Base-by-base conservation (phyloP, 176 grass and related monocot genomes). In the Aegilops speltoides region DNA sequence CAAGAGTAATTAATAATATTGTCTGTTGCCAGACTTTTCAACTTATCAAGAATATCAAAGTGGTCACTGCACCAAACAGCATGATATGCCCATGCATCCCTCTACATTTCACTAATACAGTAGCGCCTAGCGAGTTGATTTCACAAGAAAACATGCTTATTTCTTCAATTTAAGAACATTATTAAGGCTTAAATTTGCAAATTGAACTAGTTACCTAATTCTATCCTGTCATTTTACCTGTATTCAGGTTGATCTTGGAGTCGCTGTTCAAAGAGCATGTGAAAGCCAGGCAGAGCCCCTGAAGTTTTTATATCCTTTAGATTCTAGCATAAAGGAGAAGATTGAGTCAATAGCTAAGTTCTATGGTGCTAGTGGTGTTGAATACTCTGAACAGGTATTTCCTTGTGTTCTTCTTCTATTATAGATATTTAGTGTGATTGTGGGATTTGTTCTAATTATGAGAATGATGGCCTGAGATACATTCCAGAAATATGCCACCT, bases 261-360 rank as follows among this genome's bases (percentile, higher is more conserved):
- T 91, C 5, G 87, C 97, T 16, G 92, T 99, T 87, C 97, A 99
- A 90, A 89, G 82, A 72, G 94, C 94, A 90, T 99, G 97, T 17
- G 94, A 99, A 83, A 96, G 85, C 73, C 94, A 91, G 79, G 57
- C 85, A 70, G 88, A 94, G 13, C 82, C 86, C 54, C 76, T 99
- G 76, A 99, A 90, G 59, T 96, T 94, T 87, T 82, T 99, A 77
- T 99, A 94, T 88, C 92, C 97, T 80, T 77, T 96, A 57, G 90
- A 99, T 62, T 80, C 86, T 79, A 81, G 90, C 83, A 96, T 99
- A 73, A 99, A 94, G 75, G 97, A 99, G 79, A 99, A 99, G 82
- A 99, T 99, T 45, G 97, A 93, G 29, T 88, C 97, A 33, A 96
- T 99, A 87, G 94, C 94, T 10, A 96, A 89, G 63, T 96, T 90